Base-by-base conservation (phyloP, 2,329 filamentous ascomycete species). In the Trichoderma guizhouense region DNA sequence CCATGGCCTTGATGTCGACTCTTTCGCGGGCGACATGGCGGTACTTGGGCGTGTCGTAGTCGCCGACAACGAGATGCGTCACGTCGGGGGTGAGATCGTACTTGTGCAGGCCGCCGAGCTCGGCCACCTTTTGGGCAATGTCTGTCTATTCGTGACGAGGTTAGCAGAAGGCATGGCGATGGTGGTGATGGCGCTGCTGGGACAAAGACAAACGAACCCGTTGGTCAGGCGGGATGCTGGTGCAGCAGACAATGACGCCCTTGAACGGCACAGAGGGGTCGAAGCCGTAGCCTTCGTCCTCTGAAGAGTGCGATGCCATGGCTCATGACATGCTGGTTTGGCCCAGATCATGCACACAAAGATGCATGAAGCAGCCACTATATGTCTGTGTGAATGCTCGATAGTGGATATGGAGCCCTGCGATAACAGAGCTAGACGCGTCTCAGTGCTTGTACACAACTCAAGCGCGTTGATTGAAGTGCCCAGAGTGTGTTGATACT, bases 11-110 rank as follows among this genome's bases (percentile, higher is more conserved):
- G 78, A 99, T 91, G 78, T 99, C 96, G 62, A 92, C 90, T 67
- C 96, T 89, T 80, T 95, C 92, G 79, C 91, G 93, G 69, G 95
- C 96, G 78, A 98, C 95, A 85, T 97, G 97, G 81, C 91, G 92
- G 83, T 99, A 99, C 82, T 99, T 99, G 64, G 92, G 90, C 1
- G 95, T 98, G 79, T 95, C 89, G 77, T 94, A 92, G 77, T 93
- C 91, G 80, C 95, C 96, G 73, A 97, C 93, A 74, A 99, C 88
- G 61, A 99, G 90, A 83, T 99, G 96, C 6, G 96, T 98, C 62
- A 97, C 94, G 80, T 98, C 94, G 71, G 93, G 93, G n/a, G 95
- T 98, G 58, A 99, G 89, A 81, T 99, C 95, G 81, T 94, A 92
- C 77, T 93, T 94, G 86, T 97, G 93, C 73, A 88, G 82, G 65